Evolutionary conservation across 805 yeast species (phyloP).

Genomic region (Debaryomyces castellii): DNA sequence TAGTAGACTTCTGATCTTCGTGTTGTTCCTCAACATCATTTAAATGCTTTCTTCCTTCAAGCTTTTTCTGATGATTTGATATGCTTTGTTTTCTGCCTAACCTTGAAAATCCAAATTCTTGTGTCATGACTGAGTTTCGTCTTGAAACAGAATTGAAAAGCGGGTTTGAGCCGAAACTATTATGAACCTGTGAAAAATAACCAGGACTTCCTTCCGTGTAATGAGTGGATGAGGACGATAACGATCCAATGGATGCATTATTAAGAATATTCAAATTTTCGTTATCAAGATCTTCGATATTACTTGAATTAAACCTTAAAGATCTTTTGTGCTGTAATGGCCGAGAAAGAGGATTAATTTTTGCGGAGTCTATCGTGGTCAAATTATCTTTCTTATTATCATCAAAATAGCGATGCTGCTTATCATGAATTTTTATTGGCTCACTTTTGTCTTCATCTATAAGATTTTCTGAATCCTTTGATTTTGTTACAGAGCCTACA

Average conservation of each 20-base stretch:
- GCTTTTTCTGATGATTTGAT: conserved; percentile 5
- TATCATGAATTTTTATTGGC: background rate
- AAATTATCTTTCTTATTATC: background rate
- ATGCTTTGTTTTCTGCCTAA: conserved; percentile 1
- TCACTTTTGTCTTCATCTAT: background rate
- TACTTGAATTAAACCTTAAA: background rate
- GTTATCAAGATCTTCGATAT: conserved; percentile 30
- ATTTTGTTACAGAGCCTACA: background rate
- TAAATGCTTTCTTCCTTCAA: conserved; percentile 1
- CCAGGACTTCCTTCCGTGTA: conserved; percentile 4
- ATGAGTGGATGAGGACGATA: conserved; percentile 12
- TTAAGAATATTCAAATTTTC: conserved; percentile 28
- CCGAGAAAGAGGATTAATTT: background rate
- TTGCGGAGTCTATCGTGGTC: background rate
- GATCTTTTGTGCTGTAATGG: background rate
- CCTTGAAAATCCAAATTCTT: conserved; percentile 13
- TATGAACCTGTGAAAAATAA: conserved; percentile 1
- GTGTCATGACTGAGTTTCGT: conserved; percentile 19
- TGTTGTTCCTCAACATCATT: conserved; percentile 11
- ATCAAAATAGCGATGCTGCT: background rate
- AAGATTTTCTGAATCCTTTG: too few relatives aligned
- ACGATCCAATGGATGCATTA: conserved; percentile 12
- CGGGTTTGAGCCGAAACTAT: conserved; percentile 4
- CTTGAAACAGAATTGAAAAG: conserved; percentile 13
- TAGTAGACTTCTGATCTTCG: conserved; percentile 11